phyloP scores from a whole-genome alignment of 371 early-diverging fungal genomes.

The Mortierella sp. region DNA sequence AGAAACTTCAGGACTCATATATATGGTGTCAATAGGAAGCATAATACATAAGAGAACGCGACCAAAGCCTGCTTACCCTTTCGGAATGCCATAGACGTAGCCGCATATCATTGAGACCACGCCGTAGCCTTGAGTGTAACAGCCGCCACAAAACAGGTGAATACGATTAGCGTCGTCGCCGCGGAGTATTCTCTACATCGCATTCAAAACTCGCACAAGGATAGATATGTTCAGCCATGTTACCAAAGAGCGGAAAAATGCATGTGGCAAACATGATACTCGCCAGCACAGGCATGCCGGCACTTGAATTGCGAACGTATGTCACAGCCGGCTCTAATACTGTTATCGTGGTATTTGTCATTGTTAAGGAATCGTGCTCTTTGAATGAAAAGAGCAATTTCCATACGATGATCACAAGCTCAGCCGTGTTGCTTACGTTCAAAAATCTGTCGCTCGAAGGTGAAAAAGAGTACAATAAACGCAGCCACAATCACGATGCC shows the following conservation, averaged over 20 bases:
- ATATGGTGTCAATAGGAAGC: too few species aligned
- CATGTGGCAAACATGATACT: constrained; percentile 39
- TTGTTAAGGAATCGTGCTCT: neutral
- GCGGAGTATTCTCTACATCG: too few species aligned
- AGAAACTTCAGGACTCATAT: too few species aligned
- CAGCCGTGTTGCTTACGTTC: constrained; percentile 6
- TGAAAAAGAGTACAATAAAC: constrained; percentile 26
- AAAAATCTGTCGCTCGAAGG: constrained; percentile 45
- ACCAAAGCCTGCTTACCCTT: constrained; percentile 17
- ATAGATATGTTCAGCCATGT: neutral
- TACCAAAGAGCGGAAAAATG: constrained; percentile 47
- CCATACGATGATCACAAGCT: too few species aligned
- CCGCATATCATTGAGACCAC: constrained; percentile 42
- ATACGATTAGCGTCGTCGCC: too few species aligned
- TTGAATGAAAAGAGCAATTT: too few species aligned
- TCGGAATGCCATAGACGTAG: constrained; percentile 38
- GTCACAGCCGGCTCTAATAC: constrained; percentile 39
- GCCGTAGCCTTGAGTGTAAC: constrained; percentile 33
- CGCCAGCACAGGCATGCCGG: constrained; percentile 21
- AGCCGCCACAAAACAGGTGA: too few species aligned
- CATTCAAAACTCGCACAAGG: neutral
- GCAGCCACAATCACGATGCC: constrained; percentile 2
- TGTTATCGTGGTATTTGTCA: neutral
- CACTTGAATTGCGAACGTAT: constrained; percentile 24
- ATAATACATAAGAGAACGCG: too few species aligned